Percentiles rank a stretch among this genome's conserved stretches.
Conservation (phyloP, 1,284 basidiomycete species). For the Irpex sp. region DNA sequence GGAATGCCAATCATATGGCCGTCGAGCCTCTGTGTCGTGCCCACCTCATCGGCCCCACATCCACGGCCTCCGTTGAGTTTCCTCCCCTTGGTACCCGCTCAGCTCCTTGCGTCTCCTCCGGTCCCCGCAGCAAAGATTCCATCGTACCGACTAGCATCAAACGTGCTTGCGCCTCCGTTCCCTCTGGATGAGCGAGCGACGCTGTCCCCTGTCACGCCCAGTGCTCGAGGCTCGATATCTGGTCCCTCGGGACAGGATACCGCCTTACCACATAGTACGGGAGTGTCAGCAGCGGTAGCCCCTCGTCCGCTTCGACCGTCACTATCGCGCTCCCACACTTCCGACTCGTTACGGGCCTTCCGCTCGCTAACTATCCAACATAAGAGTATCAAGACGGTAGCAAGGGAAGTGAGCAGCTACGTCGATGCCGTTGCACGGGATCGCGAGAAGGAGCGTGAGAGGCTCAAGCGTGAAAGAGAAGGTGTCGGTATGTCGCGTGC, state of each 20-base stretch:
- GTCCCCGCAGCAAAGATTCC: slow-evolving; percentile 22
- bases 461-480: slow-evolving; percentile 55
- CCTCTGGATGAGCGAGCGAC: background rate
- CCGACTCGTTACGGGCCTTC: slow-evolving; percentile 25
- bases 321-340: slow-evolving; percentile 29
- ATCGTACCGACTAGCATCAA: slow-evolving; percentile 12
- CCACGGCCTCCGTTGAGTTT: slow-evolving; percentile 42
- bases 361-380: slow-evolving; percentile 27
- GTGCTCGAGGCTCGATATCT: background rate
- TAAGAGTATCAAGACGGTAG: slow-evolving; percentile 39
- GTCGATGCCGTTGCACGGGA: slow-evolving; percentile 68
- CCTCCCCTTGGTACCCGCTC: slow-evolving; percentile 59
- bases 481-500: slow-evolving; percentile 1
- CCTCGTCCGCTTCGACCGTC: slow-evolving; percentile 4
- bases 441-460: slow-evolving; percentile 65
- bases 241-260: background rate
- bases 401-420: slow-evolving; percentile 54
- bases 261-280: background rate
- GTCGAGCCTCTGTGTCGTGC: slow-evolving; percentile 47
- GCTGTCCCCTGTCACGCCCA: background rate
- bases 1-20: slow-evolving; percentile 72
- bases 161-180: background rate
- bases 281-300: background rate
- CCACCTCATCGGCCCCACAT: slow-evolving; percentile 30
- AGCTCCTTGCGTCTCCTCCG: slow-evolving; percentile 58